Base-by-base conservation (phyloP, 2,329 filamentous ascomycete species). In the Raffaelea albimanens region DNA sequence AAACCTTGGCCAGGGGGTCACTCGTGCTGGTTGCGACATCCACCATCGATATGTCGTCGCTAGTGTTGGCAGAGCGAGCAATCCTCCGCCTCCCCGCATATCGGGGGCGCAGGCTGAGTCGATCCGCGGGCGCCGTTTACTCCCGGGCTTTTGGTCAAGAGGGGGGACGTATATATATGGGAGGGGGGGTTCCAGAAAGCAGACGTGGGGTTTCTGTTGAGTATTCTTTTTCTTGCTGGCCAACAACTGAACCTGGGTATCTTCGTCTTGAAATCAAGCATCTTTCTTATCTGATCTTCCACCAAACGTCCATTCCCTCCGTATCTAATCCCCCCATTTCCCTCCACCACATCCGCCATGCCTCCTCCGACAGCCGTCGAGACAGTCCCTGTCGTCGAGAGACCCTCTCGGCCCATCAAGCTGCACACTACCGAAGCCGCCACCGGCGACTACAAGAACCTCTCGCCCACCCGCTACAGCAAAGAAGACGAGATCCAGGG, bases 361-460 rank as follows among this genome's bases (percentile, higher is more conserved):
- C 13, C 31, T 38, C 34, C 34, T 16, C 45, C 45, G 11, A 21
- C 45, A 8, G 45, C 45, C 18, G 22, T 34, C 22, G 55, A 53
- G 19, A 63, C 49, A 9, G 46, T 46, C 43, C 56, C 55, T 8
- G 47, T 52, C 21, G 58, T 51, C 8, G 45, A 38, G 34, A 55
- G 58, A 23, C 39, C 46, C 2, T 40, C 44, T 10, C 16, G 29
- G 0, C 52, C 50, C 16, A 54, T 59, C 14, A 65, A 50, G 10
- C 59, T 63, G n/a, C 61, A 47, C 45, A 63, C 63, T 22, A 65
- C 77, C 75, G 2, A 53, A 39, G 48, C 50, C 13, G 52, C 53
- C 14, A 50, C 50, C 4, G 57, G 50, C 43, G 56, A 55, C 50
- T 58, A 58, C 47, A 59, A 58, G 54, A 46, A 52, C 44, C 50